Base-by-base conservation (phyloP, 805 yeast species). In the Suhomyces kilbournensis region DNA sequence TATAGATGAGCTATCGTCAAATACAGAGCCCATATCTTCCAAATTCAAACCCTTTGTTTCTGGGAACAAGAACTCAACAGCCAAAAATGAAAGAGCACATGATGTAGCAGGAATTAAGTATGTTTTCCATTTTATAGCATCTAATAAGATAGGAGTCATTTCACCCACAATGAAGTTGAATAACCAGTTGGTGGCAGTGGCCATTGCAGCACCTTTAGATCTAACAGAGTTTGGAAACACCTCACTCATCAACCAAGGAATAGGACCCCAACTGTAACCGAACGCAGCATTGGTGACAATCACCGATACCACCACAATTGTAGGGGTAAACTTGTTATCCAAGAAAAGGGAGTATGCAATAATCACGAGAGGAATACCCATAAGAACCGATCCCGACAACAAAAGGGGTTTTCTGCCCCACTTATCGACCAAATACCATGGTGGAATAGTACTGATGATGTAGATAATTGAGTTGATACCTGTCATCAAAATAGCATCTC, bases 201-300 rank as follows among this genome's bases (percentile, higher is more conserved):
- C 86, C 56, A 90, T 73, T 2, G 96, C 89, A 0, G 96, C 96
- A 53, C 97, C 96, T 60, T 90, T 88, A 3, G 96, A 90, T 50
- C 97, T 80, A 9, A 90, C 90, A 17, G 85, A 77, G 56, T 88
- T 80, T 0, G 97, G 97, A 50, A 91, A 79, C 47, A 92, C 90
- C 70, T 90, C 97, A 55, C 89, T 86, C 59, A 92, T 90, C 42
- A 86, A 70, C 97, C 97, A 90, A 10, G 96, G 96, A 50, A 91
- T 84, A 3, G 97, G 96, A 8, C 97, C 97, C 96, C 97, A 92
- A 50, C 93, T 85, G 62, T 83, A 84, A 15, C 97, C 97, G 70
- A 91, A 91, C 3, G 84, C 83, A 1, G 96, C 88, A 63, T 90
- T 91, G 73, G 85, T 89, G 14, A 89, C 70, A 50, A 91, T 79